phyloP scores from a whole-genome alignment of 306 rosid genomes.

The Casuarina cunninghamiana region DNA sequence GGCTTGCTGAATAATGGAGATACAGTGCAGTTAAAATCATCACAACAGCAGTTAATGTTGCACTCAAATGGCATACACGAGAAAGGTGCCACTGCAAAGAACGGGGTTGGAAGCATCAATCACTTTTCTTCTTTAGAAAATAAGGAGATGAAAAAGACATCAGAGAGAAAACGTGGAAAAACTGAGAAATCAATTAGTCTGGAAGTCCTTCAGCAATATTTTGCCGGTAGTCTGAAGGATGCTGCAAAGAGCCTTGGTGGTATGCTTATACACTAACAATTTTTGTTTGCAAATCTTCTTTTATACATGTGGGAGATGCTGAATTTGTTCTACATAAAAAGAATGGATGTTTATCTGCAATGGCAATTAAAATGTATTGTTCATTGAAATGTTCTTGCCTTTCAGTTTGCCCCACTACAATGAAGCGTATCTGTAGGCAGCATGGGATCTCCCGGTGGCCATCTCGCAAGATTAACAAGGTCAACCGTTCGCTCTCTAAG shows the following conservation, averaged over 20 bases:
- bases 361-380: slow-evolving; percentile 16
- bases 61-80: slow-evolving; percentile 30
- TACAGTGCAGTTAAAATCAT: slow-evolving; percentile 35
- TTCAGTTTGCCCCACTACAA: slow-evolving; percentile 95
- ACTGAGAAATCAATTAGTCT: slow-evolving; percentile 85
- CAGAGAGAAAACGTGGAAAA: slow-evolving; percentile 82
- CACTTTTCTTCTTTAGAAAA: slow-evolving; percentile 36
- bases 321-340: not conserved
- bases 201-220: slow-evolving; percentile 76
- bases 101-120: slow-evolving; percentile 34
- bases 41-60: slow-evolving; percentile 26
- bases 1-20: slow-evolving; percentile 44
- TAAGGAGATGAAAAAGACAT: slow-evolving; percentile 51
- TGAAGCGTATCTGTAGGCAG: slow-evolving; percentile 93
- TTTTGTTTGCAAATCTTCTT: slow-evolving; percentile 10
- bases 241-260: slow-evolving; percentile 98
- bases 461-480: slow-evolving; percentile 88
- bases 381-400: slow-evolving; percentile 22
- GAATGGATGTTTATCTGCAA: not conserved
- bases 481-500: slow-evolving; percentile 74
- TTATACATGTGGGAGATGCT: slow-evolving; percentile 13
- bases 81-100: slow-evolving; percentile 32
- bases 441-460: slow-evolving; percentile 97
- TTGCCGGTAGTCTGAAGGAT: slow-evolving; percentile 90
- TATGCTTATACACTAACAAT: slow-evolving; percentile 32